Percentiles rank a stretch among this genome's conserved stretches.
These are phyloP conservation scores for Euphorbia peplus DNA, from an alignment of 345 rosid genomes.

Conservation along the genomic window DNA sequence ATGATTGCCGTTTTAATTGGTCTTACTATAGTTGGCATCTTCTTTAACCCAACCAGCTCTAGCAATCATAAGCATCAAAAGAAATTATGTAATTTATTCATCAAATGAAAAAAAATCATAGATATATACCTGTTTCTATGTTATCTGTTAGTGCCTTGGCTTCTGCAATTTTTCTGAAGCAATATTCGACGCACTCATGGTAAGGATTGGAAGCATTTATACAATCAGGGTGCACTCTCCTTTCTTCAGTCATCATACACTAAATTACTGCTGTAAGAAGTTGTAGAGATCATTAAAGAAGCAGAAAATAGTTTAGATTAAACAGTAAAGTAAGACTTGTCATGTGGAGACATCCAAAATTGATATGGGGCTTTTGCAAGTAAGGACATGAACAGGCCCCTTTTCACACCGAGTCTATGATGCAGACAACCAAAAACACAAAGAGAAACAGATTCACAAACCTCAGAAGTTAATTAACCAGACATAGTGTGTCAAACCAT, in stretches of 20 bases:
- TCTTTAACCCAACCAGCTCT: not conserved
- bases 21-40: not conserved
- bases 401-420: no score
- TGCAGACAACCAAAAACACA: no score
- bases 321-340: not conserved
- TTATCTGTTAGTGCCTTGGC: conserved; percentile 39
- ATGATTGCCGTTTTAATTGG: no score
- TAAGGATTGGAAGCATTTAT: conserved; percentile 70
- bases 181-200: conserved; percentile 76
- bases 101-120: not conserved
- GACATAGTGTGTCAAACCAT: no score
- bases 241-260: conserved; percentile 25
- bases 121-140: conserved; percentile 37
- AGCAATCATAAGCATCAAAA: not conserved
- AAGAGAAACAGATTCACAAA: no score
- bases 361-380: no score
- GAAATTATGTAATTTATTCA: not conserved
- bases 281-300: not conserved
- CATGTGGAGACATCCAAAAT: no score
- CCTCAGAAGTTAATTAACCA: no score
- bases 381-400: no score
- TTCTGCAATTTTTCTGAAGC: conserved; percentile 73
- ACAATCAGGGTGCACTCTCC: conserved; percentile 62
- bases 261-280: no score
- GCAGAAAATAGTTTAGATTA: not conserved